Percentiles rank a stretch among this genome's conserved stretches.
phyloP scores from a whole-genome alignment of 768 basidiomycete species.

The Termitomyces titanicus region DNA sequence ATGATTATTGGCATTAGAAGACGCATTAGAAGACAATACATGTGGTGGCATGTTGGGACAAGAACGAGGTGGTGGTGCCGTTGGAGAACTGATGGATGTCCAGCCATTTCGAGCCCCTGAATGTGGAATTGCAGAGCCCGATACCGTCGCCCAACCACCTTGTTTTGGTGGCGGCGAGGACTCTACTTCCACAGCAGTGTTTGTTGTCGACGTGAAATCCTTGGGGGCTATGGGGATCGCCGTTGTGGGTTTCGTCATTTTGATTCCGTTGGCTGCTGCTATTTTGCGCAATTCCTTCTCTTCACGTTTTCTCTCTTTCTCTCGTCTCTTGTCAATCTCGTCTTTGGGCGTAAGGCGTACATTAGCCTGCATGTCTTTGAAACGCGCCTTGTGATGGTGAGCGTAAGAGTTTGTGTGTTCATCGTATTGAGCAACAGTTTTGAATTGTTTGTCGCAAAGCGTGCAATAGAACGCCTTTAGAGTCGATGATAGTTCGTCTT shows the following conservation, averaged over 20 bases:
- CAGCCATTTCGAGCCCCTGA: constrained; percentile 38
- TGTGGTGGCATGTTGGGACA: constrained; percentile 7
- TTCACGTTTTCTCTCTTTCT: constrained; percentile 83
- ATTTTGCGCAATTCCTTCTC: constrained; percentile 84
- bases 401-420: constrained; percentile 90
- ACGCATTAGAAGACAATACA: background rate
- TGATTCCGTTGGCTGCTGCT: constrained; percentile 78
- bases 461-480: constrained; percentile 76
- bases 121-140: constrained; percentile 17
- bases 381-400: constrained; percentile 81
- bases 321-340: constrained; percentile 71
- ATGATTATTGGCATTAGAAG: background rate
- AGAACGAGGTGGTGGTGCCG: constrained; percentile 8
- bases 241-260: constrained; percentile 45
- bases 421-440: constrained; percentile 82
- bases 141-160: constrained; percentile 47
- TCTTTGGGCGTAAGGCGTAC: constrained; percentile 62
- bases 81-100: constrained; percentile 36
- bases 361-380: constrained; percentile 78
- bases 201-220: constrained; percentile 19
- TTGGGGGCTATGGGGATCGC: constrained; percentile 13
- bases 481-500: constrained; percentile 63
- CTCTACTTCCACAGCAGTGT: constrained; percentile 24
- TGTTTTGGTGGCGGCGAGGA: constrained; percentile 29
- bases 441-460: constrained; percentile 85